Conservation (phyloP, 192 early-diverging fungal genomes). For the Gryganskiella cystojenkinii region DNA sequence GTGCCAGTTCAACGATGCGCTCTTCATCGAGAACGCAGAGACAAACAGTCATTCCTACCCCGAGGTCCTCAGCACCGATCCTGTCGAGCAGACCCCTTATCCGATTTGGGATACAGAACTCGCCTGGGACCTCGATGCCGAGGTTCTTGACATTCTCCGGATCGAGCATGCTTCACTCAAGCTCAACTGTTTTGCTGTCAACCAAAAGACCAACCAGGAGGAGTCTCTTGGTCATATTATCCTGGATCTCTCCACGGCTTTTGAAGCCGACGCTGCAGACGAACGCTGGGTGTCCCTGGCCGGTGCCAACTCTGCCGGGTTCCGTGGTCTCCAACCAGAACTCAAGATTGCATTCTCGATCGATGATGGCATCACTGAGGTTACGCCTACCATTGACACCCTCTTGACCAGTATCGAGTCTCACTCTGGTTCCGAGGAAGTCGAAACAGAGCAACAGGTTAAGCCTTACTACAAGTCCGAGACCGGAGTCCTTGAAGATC, state of each 20-base stretch:
- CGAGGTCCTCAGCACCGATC: constrained; percentile 53
- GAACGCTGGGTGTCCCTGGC: constrained; percentile 50
- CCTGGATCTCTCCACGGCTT: constrained; percentile 50
- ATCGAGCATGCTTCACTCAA: constrained; percentile 55
- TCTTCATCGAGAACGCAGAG: constrained; percentile 54
- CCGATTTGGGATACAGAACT: constrained; percentile 61
- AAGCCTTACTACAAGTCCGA: constrained; percentile 5
- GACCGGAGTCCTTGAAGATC: constrained; percentile 14
- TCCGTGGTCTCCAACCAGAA: constrained; percentile 50
- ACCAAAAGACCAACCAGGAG: constrained; percentile 40
- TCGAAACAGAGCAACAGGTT: constrained; percentile 12
- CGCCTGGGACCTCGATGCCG: constrained; percentile 59
- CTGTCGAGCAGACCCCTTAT: constrained; percentile 54
- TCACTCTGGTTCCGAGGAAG: constrained; percentile 33
- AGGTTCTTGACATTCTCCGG: constrained; percentile 53
- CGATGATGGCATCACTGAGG: constrained; percentile 39
- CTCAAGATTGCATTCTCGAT: constrained; percentile 55
- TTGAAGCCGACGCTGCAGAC: constrained; percentile 39
- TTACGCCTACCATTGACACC: constrained; percentile 40
- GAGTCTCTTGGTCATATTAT: constrained; percentile 54
- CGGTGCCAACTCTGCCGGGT: constrained; percentile 32
- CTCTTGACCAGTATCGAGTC: constrained; percentile 50
- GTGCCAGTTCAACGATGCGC: constrained; percentile 58
- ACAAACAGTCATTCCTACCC: constrained; percentile 55
- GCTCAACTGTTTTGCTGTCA: constrained; percentile 55